Evolutionary conservation across 2,329 filamentous ascomycete genomes (phyloP), one percentile per base, ranked within the genome.

Genomic region (Claviceps monticola): DNA sequence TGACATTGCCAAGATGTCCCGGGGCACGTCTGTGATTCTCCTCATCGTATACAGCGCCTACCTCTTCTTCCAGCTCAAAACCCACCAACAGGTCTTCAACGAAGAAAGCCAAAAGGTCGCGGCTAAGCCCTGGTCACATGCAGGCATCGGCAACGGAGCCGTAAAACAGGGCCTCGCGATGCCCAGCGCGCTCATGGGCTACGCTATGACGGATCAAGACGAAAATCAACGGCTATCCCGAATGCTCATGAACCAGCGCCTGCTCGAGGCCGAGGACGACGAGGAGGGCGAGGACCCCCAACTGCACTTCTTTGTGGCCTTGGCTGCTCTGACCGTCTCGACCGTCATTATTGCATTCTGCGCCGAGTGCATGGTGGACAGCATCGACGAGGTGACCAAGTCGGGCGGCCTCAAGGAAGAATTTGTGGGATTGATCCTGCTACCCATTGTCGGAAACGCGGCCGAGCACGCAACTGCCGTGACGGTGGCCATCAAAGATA

Each of bases 41-140:
- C 76, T 97, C 1, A 64, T 94, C 46, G 84, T 94, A 9, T 97
- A 96, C 65, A 81, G 68, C 48, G 84, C 79, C 52, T 96, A 94
- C 62, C 81, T 97, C 2, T 76, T 87, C 67, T 96, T 96, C 74
- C 91, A 96, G 67, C 81, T 97, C 54, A 87, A 88, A 65, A 90
- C 90, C 0, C 90, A 96, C 66, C 75, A 77, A 23, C 72, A 72
- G 8, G 83, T 95, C 64, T 96, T 95, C 73, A 88, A 85, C 64
- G 80, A 81, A 50, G 81, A 86, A 37, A 86, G 83, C 57, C 76
- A 86, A 59, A 95, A 95, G 66, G 84, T 86, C 0, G 78, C 82
- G 2, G 87, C 69, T 41, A 74, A 69, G 60, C 76, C 74, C 2
- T 74, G 65, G 64, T 68, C 55, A 52, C 61, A 53, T 38, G 66